Evolutionary conservation across 805 yeast genomes (phyloP), one percentile per base, ranked within the genome.

Genomic region (Lachancea quebecensis): DNA sequence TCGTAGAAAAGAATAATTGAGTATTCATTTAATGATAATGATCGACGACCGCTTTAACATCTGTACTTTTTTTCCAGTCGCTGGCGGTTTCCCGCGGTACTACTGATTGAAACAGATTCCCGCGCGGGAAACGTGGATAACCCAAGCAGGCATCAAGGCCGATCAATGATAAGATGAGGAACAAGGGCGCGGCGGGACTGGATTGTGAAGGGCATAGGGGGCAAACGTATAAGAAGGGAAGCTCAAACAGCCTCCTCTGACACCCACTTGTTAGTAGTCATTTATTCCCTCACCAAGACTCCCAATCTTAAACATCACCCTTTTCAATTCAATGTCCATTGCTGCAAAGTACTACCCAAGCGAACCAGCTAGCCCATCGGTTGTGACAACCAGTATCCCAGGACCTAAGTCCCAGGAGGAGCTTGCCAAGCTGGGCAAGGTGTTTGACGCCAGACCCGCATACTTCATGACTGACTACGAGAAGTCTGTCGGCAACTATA

Each of bases 301-400:
- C 8, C 14, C 14, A 30, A 30, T 14, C 12, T 30, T 30, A 12
- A 14, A 30, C 14, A 12, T 30, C 33, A 14, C 9, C 33, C 14
- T 14, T 30, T 12, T 9, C 14, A 4, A 11, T 30, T 5, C 14
- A 30, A 52, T 51, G 55, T 74, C 81, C 30, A 67, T 75, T 55
- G 67, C 78, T 50, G 76, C 71, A 34, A 61, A 66, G 46, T 79
- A 80, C 67, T 89, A 84, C 71, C 95, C 95, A 52, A 60, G 71
- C 50, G 98, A 90, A 71, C 96, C 96, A 52, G 52, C 71, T 30
- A 74, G 67, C 37, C 97, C 98, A 47, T 59, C 61, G 10, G 74
- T 87, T 40, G 69, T 64, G 49, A 73, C 85, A n/a, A 53, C 70
- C 11, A 59, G 71, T 15, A 71, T 85, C 55, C 96, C 96, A 38